These are phyloP conservation scores for Verticillium zaregamsianum DNA, from an alignment of 2,329 filamentous ascomycete species.

Conservation along the genomic window DNA sequence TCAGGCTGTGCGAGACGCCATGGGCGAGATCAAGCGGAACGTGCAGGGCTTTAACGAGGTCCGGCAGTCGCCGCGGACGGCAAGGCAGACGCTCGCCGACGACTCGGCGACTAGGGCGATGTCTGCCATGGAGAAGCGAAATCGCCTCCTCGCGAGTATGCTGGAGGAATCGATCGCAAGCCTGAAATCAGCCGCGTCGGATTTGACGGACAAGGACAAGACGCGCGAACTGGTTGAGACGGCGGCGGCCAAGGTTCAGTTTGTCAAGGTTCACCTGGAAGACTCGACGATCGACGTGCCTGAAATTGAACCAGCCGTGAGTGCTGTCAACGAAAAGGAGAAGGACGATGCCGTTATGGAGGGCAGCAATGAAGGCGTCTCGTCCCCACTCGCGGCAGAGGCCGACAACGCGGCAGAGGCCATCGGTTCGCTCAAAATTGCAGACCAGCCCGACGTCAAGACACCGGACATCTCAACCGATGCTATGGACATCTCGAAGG, in stretches of 20 bases:
- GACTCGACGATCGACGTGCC: slow-evolving; percentile 52
- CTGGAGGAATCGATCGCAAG: slow-evolving; percentile 62
- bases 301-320: slow-evolving; percentile 9
- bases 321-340: slow-evolving; percentile 1
- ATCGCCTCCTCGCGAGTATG: slow-evolving; percentile 62
- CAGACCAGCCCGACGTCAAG: background rate
- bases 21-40: slow-evolving; percentile 75
- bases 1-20: slow-evolving; percentile 73
- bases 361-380: background rate
- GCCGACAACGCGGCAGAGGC: slow-evolving; percentile 5
- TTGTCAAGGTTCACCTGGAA: slow-evolving; percentile 58
- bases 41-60: slow-evolving; percentile 63
- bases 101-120: slow-evolving; percentile 31
- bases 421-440: slow-evolving; percentile 4
- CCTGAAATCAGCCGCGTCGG: slow-evolving; percentile 54
- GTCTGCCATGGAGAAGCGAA: slow-evolving; percentile 57
- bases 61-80: slow-evolving; percentile 35
- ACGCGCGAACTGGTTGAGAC: slow-evolving; percentile 52
- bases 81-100: slow-evolving; percentile 30
- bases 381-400: background rate
- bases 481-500: slow-evolving; percentile 7
- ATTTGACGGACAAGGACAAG: slow-evolving; percentile 43
- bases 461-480: background rate
- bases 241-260: slow-evolving; percentile 59
- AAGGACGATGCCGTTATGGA: slow-evolving; percentile 4